Base-by-base conservation (phyloP, 2,329 filamentous ascomycete species). In the Neoarthrinium moseri region DNA sequence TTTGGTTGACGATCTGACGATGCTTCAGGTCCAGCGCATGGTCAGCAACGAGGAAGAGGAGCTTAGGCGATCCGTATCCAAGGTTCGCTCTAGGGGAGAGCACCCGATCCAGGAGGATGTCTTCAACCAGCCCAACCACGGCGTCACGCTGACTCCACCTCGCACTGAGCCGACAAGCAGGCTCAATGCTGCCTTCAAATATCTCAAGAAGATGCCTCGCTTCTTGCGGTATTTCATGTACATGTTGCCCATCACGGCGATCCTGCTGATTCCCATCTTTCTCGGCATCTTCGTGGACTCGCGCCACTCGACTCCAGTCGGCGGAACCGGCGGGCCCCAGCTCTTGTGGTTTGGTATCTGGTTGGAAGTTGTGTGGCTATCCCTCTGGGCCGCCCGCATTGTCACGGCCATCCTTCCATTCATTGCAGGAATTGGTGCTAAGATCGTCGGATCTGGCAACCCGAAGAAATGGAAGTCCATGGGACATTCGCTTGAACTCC, bases 281-380 rank as follows among this genome's bases (percentile, higher is more conserved):
- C 65, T 90, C 18, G 86, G 85, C 5, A 77, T 75, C 2, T 66
- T 87, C 15, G 51, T 78, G 1, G 86, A 77, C 51, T 43, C 48
- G 5, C 37, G 48, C 2, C 29, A 52, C 4, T 69, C 72, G n/a
- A 53, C 76, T 39, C 72, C 86, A 2, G 81, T 79, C 11, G 78
- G 77, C 6, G 77, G 77, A 2, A 78, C 86, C 3, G 90, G 90
- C 1, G 89, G 86, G 17, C 90, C 96, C 0, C 61, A 82, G 51
- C 71, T 96, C 35, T 72, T 90, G 49, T 97, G 92, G 92, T 96
- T 97, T 61, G 88, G 88, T 23, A 90, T 96, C 51, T 97, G 92
- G 92, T 77, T 96, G 15, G 89, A 96, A 65, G 89, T 96, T 33
- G 78, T 96, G 21, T 97, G 92, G 92, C 75, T 92, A 51, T 90